Base-by-base conservation (phyloP, 306 rosid genomes). In the Corylus heterophylla region DNA sequence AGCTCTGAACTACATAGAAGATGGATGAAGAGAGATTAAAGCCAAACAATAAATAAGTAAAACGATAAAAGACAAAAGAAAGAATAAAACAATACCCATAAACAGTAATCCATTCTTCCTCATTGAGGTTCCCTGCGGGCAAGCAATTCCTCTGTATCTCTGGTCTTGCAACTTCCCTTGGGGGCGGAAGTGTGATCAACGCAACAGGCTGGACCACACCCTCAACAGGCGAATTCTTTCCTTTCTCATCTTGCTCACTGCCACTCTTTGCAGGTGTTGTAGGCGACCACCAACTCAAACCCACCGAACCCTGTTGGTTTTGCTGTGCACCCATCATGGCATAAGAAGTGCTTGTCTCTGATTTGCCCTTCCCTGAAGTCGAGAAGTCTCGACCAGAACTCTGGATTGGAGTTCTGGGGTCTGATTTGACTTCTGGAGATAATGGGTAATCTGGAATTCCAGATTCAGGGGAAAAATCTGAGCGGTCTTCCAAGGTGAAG, bases 21-120 rank as follows among this genome's bases (percentile, higher is more conserved):
- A 29, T 29, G 59, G 59, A 54, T 54, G 35, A 59, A 67, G 12
- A 27, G 25, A 39, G 27, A 42, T 39, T 66, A 37, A 54, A 74
- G 72, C 58, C 58, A 35, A 44, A 47, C 44, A 20, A 35, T 16
- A 47, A 37, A 54, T 12, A 45, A 12, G 42, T 52, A 71, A 75
- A 39, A 61, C 1, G 16, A 25, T 7, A 25, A 25, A 59, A 67
- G 67, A 54, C 16, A 79, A 35, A 71, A 56, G 39, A 22, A 45
- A 83, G 80, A 80, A 59, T 47, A 71, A 78, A 78, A 31, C 78
- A 83, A 78, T 93, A 95, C 98, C 98, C 98, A 55, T 91, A 93
- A 75, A 96, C 96, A 51, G 98, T 96, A 49, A 96, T 89, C 99
- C 99, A 96, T 86, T 96, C 99, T 80, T 91, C 99, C 83, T 91